These are phyloP conservation scores for Diaporthe batatas DNA, from an alignment of 2,329 filamentous ascomycete species.

Conservation along the genomic window DNA sequence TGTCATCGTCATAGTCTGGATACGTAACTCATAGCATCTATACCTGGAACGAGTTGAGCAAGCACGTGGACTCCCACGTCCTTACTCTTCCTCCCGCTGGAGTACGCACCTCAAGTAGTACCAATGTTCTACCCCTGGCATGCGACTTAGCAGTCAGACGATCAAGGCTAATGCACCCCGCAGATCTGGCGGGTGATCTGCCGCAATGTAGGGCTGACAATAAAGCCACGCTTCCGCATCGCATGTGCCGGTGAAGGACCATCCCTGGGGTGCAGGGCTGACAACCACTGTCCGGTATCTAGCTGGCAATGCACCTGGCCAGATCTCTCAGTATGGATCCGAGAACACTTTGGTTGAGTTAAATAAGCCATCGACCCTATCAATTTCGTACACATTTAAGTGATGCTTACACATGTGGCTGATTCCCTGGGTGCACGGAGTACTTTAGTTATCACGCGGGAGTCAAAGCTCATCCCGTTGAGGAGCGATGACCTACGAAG, in stretches of 20 bases:
- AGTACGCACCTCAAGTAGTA: conserved; percentile 1
- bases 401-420: background rate
- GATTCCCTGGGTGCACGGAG: background rate
- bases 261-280: background rate
- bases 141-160: background rate
- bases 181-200: conserved; percentile 39
- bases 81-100: background rate
- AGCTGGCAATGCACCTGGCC: background rate
- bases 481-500: background rate
- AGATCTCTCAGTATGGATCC: background rate
- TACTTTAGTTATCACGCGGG: background rate
- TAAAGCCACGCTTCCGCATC: conserved; percentile 1
- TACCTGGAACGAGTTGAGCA: background rate
- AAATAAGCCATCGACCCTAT: too few species aligned
- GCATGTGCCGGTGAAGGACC: background rate
- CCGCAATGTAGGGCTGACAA: conserved; percentile 37
- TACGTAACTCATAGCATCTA: background rate
- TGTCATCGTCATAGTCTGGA: background rate
- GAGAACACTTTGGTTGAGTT: too few species aligned
- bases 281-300: background rate
- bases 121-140: conserved; percentile 17
- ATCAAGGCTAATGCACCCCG: conserved; percentile 39
- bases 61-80: background rate
- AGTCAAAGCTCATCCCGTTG: too few species aligned
- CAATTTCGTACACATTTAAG: background rate